Conservation (phyloP, 345 rosid species). For the Populus tremula region DNA sequence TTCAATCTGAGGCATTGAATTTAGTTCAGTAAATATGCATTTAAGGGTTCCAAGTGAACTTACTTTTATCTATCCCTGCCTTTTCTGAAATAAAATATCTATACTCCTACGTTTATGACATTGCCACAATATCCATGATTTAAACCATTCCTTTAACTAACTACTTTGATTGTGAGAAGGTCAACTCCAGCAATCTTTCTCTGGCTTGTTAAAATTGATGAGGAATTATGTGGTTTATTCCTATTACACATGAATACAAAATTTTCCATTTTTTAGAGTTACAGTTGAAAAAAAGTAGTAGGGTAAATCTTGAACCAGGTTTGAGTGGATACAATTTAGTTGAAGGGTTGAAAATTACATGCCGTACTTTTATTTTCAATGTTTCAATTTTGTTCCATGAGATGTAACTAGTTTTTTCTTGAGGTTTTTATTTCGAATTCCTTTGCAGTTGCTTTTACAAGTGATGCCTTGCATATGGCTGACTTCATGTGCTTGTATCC, state of each 20-base stretch:
- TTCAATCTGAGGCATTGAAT: slow-evolving; percentile 6
- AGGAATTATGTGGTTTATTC: neutral
- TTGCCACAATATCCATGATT: neutral
- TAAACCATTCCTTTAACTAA: neutral
- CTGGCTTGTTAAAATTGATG: neutral
- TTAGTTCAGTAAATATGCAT: neutral
- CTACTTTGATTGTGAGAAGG: neutral
- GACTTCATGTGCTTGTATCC: slow-evolving; percentile 17
- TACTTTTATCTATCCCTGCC: neutral
- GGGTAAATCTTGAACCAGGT: neutral
- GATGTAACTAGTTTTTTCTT: neutral
- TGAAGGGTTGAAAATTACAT: neutral
- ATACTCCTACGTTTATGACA: neutral
- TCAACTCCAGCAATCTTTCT: neutral
- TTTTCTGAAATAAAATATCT: neutral
- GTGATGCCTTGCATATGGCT: neutral
- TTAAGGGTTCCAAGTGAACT: neutral
- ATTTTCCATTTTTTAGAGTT: neutral
- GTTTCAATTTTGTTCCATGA: neutral
- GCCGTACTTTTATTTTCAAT: neutral
- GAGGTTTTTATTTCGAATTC: slow-evolving; percentile 1
- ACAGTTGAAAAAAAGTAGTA: neutral
- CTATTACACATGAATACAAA: neutral
- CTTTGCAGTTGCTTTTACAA: neutral
- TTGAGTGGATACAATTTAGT: neutral